Evolutionary conservation across 805 yeast genomes (phyloP), one percentile per base, ranked within the genome.

Genomic region (Vanderwaltozyma verrucispora): DNA sequence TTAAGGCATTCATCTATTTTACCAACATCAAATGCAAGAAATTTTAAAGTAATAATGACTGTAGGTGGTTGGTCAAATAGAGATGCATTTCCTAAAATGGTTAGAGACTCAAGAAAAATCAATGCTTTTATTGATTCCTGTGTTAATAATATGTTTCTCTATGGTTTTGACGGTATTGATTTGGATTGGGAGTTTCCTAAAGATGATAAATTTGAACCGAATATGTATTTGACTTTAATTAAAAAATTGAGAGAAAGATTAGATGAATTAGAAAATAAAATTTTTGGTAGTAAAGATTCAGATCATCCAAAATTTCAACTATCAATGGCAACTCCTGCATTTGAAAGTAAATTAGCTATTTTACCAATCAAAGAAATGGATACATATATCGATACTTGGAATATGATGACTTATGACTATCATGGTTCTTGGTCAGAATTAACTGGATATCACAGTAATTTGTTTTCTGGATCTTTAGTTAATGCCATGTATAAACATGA

Each of bases 101-200:
- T 64, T 0, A 68, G 72, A 39, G 54, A 55, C 17, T 54, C 62
- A 0, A 36, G 31, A 1, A 63, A 60, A 33, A 43, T 77, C 7
- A 51, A 54, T 1, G 53, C 30, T 0, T 84, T 88, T 54, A 71
- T 76, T 2, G 35, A 51, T 1, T 65, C 80, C 1, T 62, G 77
- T 1, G 63, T 73, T 1, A 54, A 59, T 0, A 56, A 72, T 18
- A 64, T 85, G 54, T 39, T 57, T 2, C 59, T 67, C 31, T 72
- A 74, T 52, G 79, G 81, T 0, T 77, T 92, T 51, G 96, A 92
- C 56, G 97, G 98, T 0, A 63, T 89, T 32, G 97, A 92, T 57
- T 62, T 89, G 21, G 98, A 89, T 60, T 89, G 96, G 96, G 98
- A 89, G 59, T 89, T 77, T 50, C 95, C 96, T 0, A 53, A 58